Conservation (phyloP, 2,329 filamentous ascomycete genomes). For the Hypoxylon sp. region DNA sequence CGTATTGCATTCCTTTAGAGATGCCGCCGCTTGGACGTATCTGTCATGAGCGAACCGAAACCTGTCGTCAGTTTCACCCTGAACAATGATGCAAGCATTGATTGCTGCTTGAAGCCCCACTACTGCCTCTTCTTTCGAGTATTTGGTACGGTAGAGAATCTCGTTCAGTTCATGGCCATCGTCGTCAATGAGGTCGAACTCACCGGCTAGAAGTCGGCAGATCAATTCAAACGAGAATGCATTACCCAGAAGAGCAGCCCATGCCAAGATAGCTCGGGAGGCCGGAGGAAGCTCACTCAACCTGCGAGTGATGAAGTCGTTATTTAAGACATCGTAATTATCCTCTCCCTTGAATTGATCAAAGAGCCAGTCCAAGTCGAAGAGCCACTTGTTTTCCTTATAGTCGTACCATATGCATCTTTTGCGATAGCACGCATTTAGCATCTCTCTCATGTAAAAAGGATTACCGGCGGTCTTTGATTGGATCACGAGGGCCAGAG, state of each 20-base stretch:
- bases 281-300: conserved; percentile 81
- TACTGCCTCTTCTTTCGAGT: conserved; percentile 77
- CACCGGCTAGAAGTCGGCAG: conserved; percentile 80
- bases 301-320: conserved; percentile 84
- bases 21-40: conserved; percentile 81
- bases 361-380: conserved; percentile 87
- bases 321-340: conserved; percentile 84
- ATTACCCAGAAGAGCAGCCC: conserved; percentile 86
- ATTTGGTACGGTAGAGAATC: conserved; percentile 60
- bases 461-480: conserved; percentile 91
- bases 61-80: conserved; percentile 86
- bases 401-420: conserved; percentile 94
- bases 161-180: conserved; percentile 53
- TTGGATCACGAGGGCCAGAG: conserved; percentile 86
- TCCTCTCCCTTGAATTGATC: conserved; percentile 84
- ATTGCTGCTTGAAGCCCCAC: conserved; percentile 86
- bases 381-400: conserved; percentile 84
- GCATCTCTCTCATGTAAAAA: conserved; percentile 92
- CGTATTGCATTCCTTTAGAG: conserved; percentile 77
- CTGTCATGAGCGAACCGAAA: conserved; percentile 93
- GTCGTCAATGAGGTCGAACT: conserved; percentile 74
- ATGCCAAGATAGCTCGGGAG: conserved; percentile 84
- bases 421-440: conserved; percentile 87
- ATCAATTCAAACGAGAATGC: conserved; percentile 88
- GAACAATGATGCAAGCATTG: conserved; percentile 83